Evolutionary conservation across 1,139 yeast species (phyloP).

Genomic region (Hanseniaspora sp.): DNA sequence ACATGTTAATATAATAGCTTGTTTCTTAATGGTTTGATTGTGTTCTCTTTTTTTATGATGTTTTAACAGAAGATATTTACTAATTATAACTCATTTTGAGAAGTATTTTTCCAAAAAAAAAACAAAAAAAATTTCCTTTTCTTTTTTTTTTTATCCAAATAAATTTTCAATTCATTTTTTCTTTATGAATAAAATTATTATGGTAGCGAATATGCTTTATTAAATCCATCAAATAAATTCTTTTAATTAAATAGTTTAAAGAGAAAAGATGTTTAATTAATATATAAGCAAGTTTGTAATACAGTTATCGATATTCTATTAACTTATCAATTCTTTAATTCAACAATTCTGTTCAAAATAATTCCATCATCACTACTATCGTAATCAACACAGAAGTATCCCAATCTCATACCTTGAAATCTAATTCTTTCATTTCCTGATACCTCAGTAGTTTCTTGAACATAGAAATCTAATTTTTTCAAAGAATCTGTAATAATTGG

Average conservation of each 20-base stretch:
- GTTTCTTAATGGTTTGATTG: background rate
- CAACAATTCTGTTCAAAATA: constrained; percentile 76
- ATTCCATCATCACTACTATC: constrained; percentile 54
- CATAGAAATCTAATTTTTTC: constrained; percentile 50
- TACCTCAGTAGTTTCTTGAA: constrained; percentile 41
- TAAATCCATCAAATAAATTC: too few species aligned
- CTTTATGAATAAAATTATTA: too few species aligned
- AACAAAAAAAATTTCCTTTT: too few species aligned
- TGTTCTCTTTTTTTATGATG: background rate
- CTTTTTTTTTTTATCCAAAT: too few species aligned
- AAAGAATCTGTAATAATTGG: constrained; percentile 68
- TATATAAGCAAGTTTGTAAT: background rate
- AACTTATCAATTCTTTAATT: constrained; percentile 53
- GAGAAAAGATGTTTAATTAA: too few species aligned
- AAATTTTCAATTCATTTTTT: too few species aligned
- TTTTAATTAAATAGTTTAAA: too few species aligned
- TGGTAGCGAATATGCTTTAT: too few species aligned
- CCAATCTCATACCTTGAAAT: constrained; percentile 96
- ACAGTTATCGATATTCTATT: background rate
- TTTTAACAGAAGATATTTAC: too few species aligned
- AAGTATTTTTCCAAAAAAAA: too few species aligned
- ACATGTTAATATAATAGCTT: constrained; percentile 32
- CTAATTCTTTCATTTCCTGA: constrained; percentile 71
- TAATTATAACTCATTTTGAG: too few species aligned
- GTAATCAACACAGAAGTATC: constrained; percentile 85